Base-by-base conservation (phyloP, 2,329 filamentous ascomycete species). In the Cephalotrichum gorgonifer region DNA sequence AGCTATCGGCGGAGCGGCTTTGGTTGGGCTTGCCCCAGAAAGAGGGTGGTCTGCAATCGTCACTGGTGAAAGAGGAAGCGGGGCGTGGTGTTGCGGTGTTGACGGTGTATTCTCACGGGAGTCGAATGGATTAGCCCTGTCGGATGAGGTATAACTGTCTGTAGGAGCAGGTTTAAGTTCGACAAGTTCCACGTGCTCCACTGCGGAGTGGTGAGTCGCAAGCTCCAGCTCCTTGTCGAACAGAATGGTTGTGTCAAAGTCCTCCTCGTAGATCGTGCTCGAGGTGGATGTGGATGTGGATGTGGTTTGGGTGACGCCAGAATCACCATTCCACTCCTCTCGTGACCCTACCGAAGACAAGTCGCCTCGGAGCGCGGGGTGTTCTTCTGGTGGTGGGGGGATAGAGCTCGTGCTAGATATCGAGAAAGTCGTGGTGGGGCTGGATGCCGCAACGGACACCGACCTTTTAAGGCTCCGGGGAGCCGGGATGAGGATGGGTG, bases 281-380 rank as follows among this genome's bases (percentile, higher is more conserved):
- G 63, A 59, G 15, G 61, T 58, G 59, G 70, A 71, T 49, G 58
- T 58, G 5, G 63, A 59, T 15, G 61, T 58, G 59, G 70, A 71
- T 28, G 67, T 64, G 15, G 71, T 72, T 12, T 71, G 66, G 46
- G 73, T 71, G 47, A 76, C 68, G 7, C 70, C 74, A 23, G 76
- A 81, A 56, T 81, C 76, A 51, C 78, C 69, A 61, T 76, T 81
- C 60, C 67, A 68, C 52, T 67, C 64, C 52, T 73, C 66, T 14
- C 61, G 55, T 41, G 55, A 54, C 23, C 62, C 57, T 12, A 61
- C 53, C 20, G 53, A 49, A 9, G 58, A 28, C 9, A 52, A 28
- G 5, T 55, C 51, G 22, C 51, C 51, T 26, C 76, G 69, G 48
- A 79, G 66, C 15, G 75, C 71, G 20, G 75, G 75, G 54, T 79